Conservation (phyloP, 2,329 filamentous ascomycete genomes). For the Endothia cerciana region DNA sequence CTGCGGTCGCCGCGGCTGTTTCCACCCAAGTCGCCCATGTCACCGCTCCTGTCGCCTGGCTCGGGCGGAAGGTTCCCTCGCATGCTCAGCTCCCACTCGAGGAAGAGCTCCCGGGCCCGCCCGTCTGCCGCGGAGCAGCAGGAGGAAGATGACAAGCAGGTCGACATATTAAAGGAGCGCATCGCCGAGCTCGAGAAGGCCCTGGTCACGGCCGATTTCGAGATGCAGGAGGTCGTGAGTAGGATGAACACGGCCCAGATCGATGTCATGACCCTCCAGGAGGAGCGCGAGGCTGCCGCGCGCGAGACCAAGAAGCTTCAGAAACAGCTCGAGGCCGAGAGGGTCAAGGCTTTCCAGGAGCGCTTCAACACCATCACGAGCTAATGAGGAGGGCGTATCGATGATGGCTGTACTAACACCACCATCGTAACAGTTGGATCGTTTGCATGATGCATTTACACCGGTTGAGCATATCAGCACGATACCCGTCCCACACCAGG, state of each 20-base stretch:
- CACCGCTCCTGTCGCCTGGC: slow-evolving; percentile 47
- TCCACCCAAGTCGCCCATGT: slow-evolving; percentile 63
- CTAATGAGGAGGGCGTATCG: slow-evolving; percentile 1
- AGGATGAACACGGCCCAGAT: slow-evolving; percentile 84
- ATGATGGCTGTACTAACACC: background rate
- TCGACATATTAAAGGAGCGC: slow-evolving; percentile 74
- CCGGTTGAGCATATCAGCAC: slow-evolving; percentile 17
- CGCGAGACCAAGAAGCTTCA: slow-evolving; percentile 73
- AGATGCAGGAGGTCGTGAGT: slow-evolving; percentile 83
- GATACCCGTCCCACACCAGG: slow-evolving; percentile 1
- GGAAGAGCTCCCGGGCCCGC: slow-evolving; percentile 28
- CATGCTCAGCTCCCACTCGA: slow-evolving; percentile 25
- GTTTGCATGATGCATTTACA: slow-evolving; percentile 29
- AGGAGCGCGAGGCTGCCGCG: slow-evolving; percentile 74
- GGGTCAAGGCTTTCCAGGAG: slow-evolving; percentile 55
- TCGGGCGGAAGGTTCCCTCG: slow-evolving; percentile 29
- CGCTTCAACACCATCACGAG: slow-evolving; percentile 41
- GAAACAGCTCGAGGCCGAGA: slow-evolving; percentile 67
- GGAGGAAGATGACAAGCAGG: slow-evolving; percentile 73
- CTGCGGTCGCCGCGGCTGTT: slow-evolving; percentile 52
- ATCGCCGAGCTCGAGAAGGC: slow-evolving; percentile 86
- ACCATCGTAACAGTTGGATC: slow-evolving; percentile 2
- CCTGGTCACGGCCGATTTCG: slow-evolving; percentile 72
- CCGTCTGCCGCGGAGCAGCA: slow-evolving; percentile 64
- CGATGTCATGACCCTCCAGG: slow-evolving; percentile 78